Base-by-base conservation (phyloP, 2,329 filamentous ascomycete genomes). In the Scleromitrula shiraiana region DNA sequence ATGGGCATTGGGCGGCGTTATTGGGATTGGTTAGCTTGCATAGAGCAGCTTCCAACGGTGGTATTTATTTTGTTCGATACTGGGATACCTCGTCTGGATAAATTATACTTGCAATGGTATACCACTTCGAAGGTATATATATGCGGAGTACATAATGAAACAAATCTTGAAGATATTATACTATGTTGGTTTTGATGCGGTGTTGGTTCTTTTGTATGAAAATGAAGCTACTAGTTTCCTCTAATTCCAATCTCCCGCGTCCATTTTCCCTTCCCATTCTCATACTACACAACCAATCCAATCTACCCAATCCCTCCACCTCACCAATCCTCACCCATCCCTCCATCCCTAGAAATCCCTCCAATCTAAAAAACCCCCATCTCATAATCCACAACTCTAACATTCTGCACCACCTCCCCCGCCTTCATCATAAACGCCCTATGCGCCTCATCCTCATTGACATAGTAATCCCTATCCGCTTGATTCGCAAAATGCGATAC, bases 401-500 rank as follows among this genome's bases (percentile, higher is more conserved):
- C 72, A 59, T 76, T 76, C 51, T 75, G 66, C 12, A 82, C 56
- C 2, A 77, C 56, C 6, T 64, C 66, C 7, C 67, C 65, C 26
- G 76, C 61, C 53, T 66, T 72, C 48, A 73, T 67, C n/a, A 77
- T 68, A 55, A 86, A 87, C 0, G 64, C 75, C 29, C 71, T 65
- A 60, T 88, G 84, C 7, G 66, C 74, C 1, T 81, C 80, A 56
- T 89, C 85, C 24, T 78, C 66, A 43, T 75, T 64, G 6, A 84
- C 65, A 60, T 88, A 89, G 58, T 86, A 88, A 51, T 80, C 73
- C 39, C 83, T 70, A 59, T 89, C 83, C 53, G 77, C 74, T 15
- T 69, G 68, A 19, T 64, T 81, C 8, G 74, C 72, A 50, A 89
- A 88, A 56, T 85, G 77, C 19, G 75, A 72, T 2, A 89, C 74